Conservation (phyloP, 2,329 filamentous ascomycete genomes). For the Aspergillus alliaceus region DNA sequence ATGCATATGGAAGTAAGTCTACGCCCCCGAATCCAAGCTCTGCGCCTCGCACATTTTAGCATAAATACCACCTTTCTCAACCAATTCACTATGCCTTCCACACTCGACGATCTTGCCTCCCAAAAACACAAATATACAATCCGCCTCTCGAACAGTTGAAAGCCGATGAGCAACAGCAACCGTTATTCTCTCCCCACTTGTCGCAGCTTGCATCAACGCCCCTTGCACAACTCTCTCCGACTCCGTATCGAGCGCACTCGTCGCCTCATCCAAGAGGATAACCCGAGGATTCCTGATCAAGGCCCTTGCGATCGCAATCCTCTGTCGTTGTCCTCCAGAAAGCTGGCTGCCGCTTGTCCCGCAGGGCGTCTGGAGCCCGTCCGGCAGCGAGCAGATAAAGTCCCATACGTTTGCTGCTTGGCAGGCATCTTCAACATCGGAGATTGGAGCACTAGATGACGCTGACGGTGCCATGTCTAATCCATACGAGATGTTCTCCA, state of each 20-base stretch:
- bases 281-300: conserved; percentile 51
- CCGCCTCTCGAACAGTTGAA: conserved; percentile 50
- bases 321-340: conserved; percentile 56
- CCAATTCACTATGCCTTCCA: conserved; percentile 40
- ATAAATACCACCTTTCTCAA: conserved; percentile 38
- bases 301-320: conserved; percentile 55
- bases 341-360: conserved; percentile 55
- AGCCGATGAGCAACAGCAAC: conserved; percentile 30
- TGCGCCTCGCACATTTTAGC: conserved; percentile 47
- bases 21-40: conserved; percentile 1
- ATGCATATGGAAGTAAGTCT: background rate
- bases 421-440: conserved; percentile 32
- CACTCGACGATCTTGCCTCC: conserved; percentile 41
- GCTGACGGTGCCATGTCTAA: background rate
- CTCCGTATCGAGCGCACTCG: conserved; percentile 44
- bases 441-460: conserved; percentile 22
- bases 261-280: conserved; percentile 47
- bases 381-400: conserved; percentile 50
- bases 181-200: conserved; percentile 28
- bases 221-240: conserved; percentile 43
- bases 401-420: conserved; percentile 49
- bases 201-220: conserved; percentile 18
- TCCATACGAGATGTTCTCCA: conserved; percentile 61
- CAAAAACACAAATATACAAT: conserved; percentile 70
- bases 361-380: conserved; percentile 53